phyloP scores from a whole-genome alignment of 352 stramenopile species.

The Pythium biforme region DNA sequence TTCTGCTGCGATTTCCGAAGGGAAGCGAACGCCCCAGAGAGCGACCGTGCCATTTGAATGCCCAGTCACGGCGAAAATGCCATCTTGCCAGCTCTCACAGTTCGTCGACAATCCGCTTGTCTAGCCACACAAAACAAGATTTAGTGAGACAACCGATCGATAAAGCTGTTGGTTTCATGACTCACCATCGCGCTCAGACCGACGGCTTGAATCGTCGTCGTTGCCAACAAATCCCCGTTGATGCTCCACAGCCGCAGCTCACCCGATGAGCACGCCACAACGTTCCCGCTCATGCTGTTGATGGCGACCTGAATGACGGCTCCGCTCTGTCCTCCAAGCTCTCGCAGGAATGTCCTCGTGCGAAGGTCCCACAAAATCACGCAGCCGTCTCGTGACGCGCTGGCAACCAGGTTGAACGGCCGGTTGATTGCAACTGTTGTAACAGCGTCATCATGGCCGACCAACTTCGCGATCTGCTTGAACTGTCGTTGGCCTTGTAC shows the following conservation, averaged over 20 bases:
- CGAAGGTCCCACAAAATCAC: slow-evolving; percentile 75
- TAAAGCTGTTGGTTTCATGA: background rate
- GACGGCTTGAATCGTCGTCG: slow-evolving; percentile 36
- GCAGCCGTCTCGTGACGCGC: slow-evolving; percentile 50
- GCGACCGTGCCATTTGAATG: slow-evolving; percentile 74
- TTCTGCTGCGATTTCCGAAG: slow-evolving; percentile 46
- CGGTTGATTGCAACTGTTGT: slow-evolving; percentile 68
- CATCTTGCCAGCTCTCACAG: slow-evolving; percentile 72
- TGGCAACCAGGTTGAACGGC: slow-evolving; percentile 69
- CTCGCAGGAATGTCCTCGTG: slow-evolving; percentile 51
- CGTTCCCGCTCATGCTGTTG: slow-evolving; percentile 65
- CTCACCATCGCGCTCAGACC: slow-evolving; percentile 59
- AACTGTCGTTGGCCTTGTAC: slow-evolving; percentile 55
- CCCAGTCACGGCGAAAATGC: slow-evolving; percentile 63
- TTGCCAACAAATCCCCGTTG: slow-evolving; percentile 71
- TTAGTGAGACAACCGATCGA: background rate
- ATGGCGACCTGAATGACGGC: slow-evolving; percentile 59
- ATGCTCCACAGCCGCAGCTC: slow-evolving; percentile 78
- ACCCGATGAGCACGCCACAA: slow-evolving; percentile 45
- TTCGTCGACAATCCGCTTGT: slow-evolving; percentile 58
- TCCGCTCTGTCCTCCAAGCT: slow-evolving; percentile 50
- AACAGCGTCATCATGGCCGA: slow-evolving; percentile 64
- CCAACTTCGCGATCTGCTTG: slow-evolving; percentile 64
- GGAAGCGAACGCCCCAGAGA: slow-evolving; percentile 66
- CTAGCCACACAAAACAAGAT: slow-evolving; percentile 23